Conservation (phyloP, 2,329 filamentous ascomycete genomes). For the Trichoderma sp. region DNA sequence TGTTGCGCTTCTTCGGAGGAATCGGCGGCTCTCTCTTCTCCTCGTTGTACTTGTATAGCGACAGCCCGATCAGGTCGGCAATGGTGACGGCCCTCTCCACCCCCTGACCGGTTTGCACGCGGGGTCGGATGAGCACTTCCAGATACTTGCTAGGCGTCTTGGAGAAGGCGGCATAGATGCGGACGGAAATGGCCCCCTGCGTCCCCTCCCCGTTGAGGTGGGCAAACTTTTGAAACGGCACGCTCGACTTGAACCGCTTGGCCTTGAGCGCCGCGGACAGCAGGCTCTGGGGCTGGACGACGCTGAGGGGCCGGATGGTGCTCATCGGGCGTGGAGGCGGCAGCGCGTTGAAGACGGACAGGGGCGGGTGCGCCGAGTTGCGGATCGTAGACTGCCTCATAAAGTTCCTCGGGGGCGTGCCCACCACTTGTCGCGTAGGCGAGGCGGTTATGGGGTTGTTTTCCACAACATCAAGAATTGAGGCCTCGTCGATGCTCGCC, state of each 20-base stretch:
- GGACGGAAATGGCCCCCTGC: slow-evolving; percentile 72
- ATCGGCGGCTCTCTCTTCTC: slow-evolving; percentile 72
- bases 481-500: slow-evolving; percentile 69
- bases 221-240: slow-evolving; percentile 77
- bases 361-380: slow-evolving; percentile 59
- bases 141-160: slow-evolving; percentile 64
- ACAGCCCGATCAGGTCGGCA: slow-evolving; percentile 78
- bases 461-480: slow-evolving; percentile 67
- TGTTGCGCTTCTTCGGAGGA: slow-evolving; percentile 66
- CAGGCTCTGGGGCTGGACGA: slow-evolving; percentile 69
- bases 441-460: slow-evolving; percentile 60
- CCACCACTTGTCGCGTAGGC: slow-evolving; percentile 60
- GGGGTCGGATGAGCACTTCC: slow-evolving; percentile 71
- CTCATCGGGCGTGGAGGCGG: slow-evolving; percentile 71
- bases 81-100: slow-evolving; percentile 67
- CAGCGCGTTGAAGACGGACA: slow-evolving; percentile 63
- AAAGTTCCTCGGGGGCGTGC: slow-evolving; percentile 64
- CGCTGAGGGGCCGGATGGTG: slow-evolving; percentile 65
- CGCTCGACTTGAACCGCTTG: slow-evolving; percentile 67
- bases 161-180: slow-evolving; percentile 76
- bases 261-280: slow-evolving; percentile 73
- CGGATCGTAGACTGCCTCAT: slow-evolving; percentile 65
- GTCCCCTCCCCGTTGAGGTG: slow-evolving; percentile 77
- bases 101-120: slow-evolving; percentile 67
- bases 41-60: slow-evolving; percentile 75